Base-by-base conservation (phyloP, 345 rosid genomes). In the Trapa bicornis region DNA sequence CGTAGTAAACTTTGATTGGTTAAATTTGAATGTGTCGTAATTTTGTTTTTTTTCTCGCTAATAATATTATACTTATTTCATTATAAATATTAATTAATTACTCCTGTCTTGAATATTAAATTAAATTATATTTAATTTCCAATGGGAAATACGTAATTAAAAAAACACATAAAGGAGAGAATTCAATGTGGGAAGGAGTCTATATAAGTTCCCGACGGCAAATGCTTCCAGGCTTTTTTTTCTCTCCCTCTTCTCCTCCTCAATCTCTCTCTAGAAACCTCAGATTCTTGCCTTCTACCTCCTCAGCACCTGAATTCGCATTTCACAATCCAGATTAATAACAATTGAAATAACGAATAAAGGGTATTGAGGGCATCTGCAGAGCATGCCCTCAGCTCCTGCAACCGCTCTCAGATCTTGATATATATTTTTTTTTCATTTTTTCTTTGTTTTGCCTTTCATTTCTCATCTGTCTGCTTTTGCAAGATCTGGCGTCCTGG, bases 331-430 rank as follows among this genome's bases (percentile, higher is more conserved):
- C 52, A 65, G 47, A 53, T 68, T 73, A 64, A 68, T 41, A 47
- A 65, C 38, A 65, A 68, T 47, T 47, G 68, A 74, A 69, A 67
- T 61, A 76, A 73, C 74, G 67, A 64, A 67, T 43, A 67, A 58
- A 65, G 68, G 64, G 57, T 65, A 65, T 56, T 53, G 83, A 39
- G 80, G 80, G 83, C 81, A 73, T 74, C 75, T 61, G 85, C 79
- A 83, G 82, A 78, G 71, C 83, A 77, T 80, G 85, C 86, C 89
- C 81, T 82, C 81, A 76, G 67, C 33, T 70, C 68, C 77, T 76
- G 63, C 74, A 74, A 75, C 82, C 81, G 84, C 83, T 78, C 79
- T 80, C 91, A 84, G 96, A 87, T 89, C 98, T 84, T 57, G 61
- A 57, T 22, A 22, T 22, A 22, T 22, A 22, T 22, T 22, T 22